Evolutionary conservation across 2,329 filamentous ascomycete genomes (phyloP).

Genomic region (Alternaria infectoria): DNA sequence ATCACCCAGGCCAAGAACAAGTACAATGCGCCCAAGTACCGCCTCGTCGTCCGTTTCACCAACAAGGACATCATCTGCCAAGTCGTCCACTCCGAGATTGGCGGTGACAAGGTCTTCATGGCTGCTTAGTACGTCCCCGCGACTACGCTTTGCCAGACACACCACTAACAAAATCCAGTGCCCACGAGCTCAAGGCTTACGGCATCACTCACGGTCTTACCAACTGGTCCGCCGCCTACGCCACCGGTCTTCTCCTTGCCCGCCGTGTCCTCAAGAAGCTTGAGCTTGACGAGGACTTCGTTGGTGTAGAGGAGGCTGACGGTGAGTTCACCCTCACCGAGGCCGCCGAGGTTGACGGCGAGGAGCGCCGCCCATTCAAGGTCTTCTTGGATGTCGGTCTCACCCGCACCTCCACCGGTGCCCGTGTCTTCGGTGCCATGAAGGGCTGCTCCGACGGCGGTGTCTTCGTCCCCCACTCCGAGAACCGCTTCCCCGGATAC

Average conservation of each 20-base stretch:
- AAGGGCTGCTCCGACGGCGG: slow-evolving; percentile 99
- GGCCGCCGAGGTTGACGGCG: slow-evolving; percentile 88
- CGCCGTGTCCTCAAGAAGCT: slow-evolving; percentile 98
- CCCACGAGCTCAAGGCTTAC: slow-evolving; percentile 97
- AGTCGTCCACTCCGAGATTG: slow-evolving; percentile 95
- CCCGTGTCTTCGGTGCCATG: slow-evolving; percentile 98
- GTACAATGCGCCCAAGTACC: slow-evolving; percentile 99
- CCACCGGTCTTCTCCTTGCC: slow-evolving; percentile 94
- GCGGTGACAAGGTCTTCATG: slow-evolving; percentile 93
- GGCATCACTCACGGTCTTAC: slow-evolving; percentile 98
- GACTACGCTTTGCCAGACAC: background rate
- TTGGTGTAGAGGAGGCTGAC: slow-evolving; percentile 94
- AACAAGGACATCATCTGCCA: slow-evolving; percentile 99
- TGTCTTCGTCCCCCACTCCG: slow-evolving; percentile 95
- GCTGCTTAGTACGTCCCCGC: slow-evolving; percentile 35
- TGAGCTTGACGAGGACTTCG: slow-evolving; percentile 88
- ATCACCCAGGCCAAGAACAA: slow-evolving; percentile 99
- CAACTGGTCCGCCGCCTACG: slow-evolving; percentile 99
- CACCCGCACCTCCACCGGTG: slow-evolving; percentile 94
- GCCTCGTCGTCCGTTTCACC: slow-evolving; percentile 98
- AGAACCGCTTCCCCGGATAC: slow-evolving; percentile 99
- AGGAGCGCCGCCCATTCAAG: slow-evolving; percentile 97
- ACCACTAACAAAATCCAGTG: slow-evolving; percentile 46
- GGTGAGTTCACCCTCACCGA: slow-evolving; percentile 97
- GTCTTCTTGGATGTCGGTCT: slow-evolving; percentile 98